Evolutionary conservation across 2,329 filamentous ascomycete genomes (phyloP).

Genomic region (Hypoxylon sp.): DNA sequence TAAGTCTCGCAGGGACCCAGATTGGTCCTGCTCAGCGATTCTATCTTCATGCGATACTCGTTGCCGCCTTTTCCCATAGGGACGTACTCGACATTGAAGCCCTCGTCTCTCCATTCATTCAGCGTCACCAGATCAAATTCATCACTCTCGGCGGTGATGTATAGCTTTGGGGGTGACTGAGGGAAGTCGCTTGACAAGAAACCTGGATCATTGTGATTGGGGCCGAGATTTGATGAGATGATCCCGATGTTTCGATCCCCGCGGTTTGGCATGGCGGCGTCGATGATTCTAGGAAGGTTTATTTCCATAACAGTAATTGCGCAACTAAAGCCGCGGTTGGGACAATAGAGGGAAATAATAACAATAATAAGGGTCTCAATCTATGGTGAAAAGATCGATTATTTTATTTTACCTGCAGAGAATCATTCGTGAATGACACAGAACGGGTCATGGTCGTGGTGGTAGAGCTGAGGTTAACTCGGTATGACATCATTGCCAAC

Average conservation of each 20-base stretch:
- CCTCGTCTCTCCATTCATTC: slow-evolving; percentile 60
- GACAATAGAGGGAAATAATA: background rate
- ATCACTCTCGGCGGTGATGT: slow-evolving; percentile 60
- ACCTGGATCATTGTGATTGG: slow-evolving; percentile 59
- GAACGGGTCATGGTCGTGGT: slow-evolving; percentile 15
- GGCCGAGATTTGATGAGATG: slow-evolving; percentile 49
- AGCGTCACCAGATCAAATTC: slow-evolving; percentile 60
- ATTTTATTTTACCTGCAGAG: background rate
- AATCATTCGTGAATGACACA: background rate
- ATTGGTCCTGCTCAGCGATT: slow-evolving; percentile 53
- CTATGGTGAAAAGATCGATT: background rate
- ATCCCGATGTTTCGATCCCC: slow-evolving; percentile 45
- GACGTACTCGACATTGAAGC: slow-evolving; percentile 62
- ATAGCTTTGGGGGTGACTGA: slow-evolving; percentile 57
- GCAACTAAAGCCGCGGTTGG: background rate
- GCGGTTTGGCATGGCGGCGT: slow-evolving; percentile 50
- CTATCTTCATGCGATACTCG: slow-evolving; percentile 57
- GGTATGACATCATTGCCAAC: slow-evolving; percentile 35
- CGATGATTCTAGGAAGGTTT: slow-evolving; percentile 51
- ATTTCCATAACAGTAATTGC: slow-evolving; percentile 48
- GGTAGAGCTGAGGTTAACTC: slow-evolving; percentile 12
- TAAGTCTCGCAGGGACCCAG: slow-evolving; percentile 61
- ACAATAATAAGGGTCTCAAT: background rate
- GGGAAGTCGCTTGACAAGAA: slow-evolving; percentile 62
- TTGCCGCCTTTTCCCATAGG: slow-evolving; percentile 56